Conservation (phyloP, 2,329 filamentous ascomycete species). For the Arachnomyces sp. region DNA sequence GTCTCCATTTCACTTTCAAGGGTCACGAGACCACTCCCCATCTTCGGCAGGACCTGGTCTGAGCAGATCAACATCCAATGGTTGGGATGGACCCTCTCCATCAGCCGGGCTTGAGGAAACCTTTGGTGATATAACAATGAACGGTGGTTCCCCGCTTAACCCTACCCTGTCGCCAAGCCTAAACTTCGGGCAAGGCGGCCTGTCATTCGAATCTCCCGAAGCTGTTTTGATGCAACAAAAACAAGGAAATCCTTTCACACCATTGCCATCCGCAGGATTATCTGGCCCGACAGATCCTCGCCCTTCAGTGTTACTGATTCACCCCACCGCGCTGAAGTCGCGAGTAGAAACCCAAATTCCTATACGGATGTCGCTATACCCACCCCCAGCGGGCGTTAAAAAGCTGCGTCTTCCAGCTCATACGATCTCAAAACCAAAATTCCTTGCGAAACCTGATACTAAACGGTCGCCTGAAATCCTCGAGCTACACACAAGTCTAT, state of each 20-base stretch:
- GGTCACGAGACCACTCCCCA: constrained; percentile 30
- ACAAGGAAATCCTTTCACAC: too few relatives aligned
- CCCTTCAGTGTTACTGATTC: constrained; percentile 47
- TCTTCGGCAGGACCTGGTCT: constrained; percentile 24
- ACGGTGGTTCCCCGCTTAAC: constrained; percentile 34
- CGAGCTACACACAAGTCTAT: constrained; percentile 70
- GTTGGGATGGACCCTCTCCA: constrained; percentile 36
- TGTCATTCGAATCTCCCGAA: too few relatives aligned
- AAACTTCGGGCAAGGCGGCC: constrained; percentile 21
- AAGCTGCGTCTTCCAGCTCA: constrained; percentile 80
- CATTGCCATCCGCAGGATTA: constrained; percentile 12
- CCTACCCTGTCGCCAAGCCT: constrained; percentile 29
- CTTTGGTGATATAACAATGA: constrained; percentile 39
- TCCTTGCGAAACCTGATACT: constrained; percentile 64
- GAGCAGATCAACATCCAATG: constrained; percentile 24
- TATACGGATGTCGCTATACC: constrained; percentile 69
- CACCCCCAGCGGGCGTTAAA: constrained; percentile 65
- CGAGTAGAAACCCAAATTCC: constrained; percentile 95
- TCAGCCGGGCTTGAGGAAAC: constrained; percentile 38
- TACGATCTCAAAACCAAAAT: constrained; percentile 89
- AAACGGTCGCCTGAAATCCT: constrained; percentile 63
- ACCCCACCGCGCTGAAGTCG: constrained; percentile 68
- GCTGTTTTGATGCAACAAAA: too few relatives aligned
- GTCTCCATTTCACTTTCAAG: constrained; percentile 24
- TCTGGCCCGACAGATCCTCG: constrained; percentile 24